Base-by-base conservation (phyloP, 108 stramenopile genomes). In the Skeletonema potamos region DNA sequence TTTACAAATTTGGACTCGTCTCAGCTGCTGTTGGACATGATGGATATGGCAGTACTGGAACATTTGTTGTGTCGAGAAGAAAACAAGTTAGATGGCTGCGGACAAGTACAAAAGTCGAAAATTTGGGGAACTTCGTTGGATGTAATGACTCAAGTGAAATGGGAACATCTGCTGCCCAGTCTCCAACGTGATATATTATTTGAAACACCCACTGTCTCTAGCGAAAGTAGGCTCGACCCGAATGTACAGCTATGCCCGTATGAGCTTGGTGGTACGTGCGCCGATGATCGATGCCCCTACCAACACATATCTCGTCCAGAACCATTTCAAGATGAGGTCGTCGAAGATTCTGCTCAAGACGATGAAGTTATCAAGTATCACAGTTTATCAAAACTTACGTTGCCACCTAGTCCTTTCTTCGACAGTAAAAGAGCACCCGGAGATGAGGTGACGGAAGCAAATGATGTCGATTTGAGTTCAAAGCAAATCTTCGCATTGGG, bases 181-280 rank as follows among this genome's bases (percentile, higher is more conserved):
- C 48, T 51, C 0, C 18, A 24, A 24, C 9, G 22, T 22, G 9
- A 22, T 0, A 51, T 7, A 8, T 7, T 34, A 6, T 18, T 22
- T 5, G 48, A 51, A 9, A 7, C 7, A 24, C 6, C 22, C 8
- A 51, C 48, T 51, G 22, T 4, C 22, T 51, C 48, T 3, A 5
- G 22, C 8, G 22, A 51, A 24, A 51, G 48, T 2, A 22, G 48
- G 8, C 20, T 87, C 10, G 85, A 92, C 70, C 91, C 91, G 0
- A 81, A 92, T 55, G 58, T 79, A 6, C 37, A 79, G 6, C 72
- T 89, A 0, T 92, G 91, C 68, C 91, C 91, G 1, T 92, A 89
- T 60, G 91, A 92, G 64, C 58, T 92, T 29, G 84, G 81, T 3
- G 91, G 91, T 22, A 76, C 77, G 0, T 92, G 91, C 62, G 84